phyloP scores from a whole-genome alignment of 495 filamentous ascomycete genomes.

The Sabuloglossum arenarium region DNA sequence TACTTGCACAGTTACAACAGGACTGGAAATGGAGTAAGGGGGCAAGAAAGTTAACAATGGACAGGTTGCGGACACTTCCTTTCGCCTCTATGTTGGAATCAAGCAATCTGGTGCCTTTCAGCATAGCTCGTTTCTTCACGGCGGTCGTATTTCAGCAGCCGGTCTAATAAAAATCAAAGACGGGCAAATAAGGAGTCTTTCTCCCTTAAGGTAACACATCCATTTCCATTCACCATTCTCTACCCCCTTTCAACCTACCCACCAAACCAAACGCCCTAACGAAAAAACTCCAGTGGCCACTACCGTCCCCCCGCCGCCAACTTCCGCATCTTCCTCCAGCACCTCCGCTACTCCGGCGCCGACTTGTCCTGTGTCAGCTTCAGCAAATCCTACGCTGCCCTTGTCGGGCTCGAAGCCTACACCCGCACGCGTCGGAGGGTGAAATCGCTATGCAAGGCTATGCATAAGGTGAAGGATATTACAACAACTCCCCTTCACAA shows the following conservation, averaged over 20 bases:
- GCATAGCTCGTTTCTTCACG: conserved; percentile 73
- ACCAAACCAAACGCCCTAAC: conserved; percentile 7
- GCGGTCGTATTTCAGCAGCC: conserved; percentile 58
- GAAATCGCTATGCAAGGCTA: conserved; percentile 21
- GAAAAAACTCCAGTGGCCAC: conserved; percentile 40
- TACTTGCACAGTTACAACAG: too few species aligned
- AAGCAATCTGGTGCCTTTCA: conserved; percentile 80
- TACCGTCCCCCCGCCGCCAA: conserved; percentile 66
- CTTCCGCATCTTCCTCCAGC: conserved; percentile 58
- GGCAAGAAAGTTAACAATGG: not conserved
- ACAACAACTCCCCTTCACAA: too few species aligned
- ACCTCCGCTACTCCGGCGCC: conserved; percentile 47
- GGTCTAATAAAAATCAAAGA: conserved; percentile 70
- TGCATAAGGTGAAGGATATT: conserved; percentile 6
- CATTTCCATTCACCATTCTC: not conserved
- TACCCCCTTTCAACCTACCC: not conserved
- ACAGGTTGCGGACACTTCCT: conserved; percentile 53
- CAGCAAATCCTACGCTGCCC: conserved; percentile 58
- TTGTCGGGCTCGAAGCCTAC: conserved; percentile 69
- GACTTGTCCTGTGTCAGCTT: conserved; percentile 63
- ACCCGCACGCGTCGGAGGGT: conserved; percentile 36
- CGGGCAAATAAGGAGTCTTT: conserved; percentile 42
- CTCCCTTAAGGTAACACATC: conserved; percentile 16
- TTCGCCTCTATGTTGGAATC: conserved; percentile 76
- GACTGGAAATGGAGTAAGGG: too few species aligned